A percentile compares a stretch with the other conserved stretches of the same genome.
Conservation (phyloP, 352 stramenopile species). For the Globisporangium rhizosaccharum region DNA sequence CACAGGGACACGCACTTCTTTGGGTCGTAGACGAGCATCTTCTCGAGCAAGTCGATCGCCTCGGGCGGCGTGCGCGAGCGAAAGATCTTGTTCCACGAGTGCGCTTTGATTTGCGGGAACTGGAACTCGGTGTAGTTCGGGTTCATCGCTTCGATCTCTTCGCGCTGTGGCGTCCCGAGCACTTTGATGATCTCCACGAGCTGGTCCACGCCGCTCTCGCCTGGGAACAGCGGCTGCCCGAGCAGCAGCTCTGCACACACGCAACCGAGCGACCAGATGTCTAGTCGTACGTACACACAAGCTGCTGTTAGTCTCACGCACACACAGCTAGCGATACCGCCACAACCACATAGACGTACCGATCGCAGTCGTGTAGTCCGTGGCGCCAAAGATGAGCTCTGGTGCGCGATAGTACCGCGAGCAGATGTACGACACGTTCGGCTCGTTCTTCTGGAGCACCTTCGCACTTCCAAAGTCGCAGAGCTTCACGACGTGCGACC, state of each 20-base stretch:
- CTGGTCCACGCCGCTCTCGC: constrained; percentile 98
- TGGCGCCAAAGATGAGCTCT: constrained; percentile 99
- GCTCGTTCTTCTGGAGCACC: constrained; percentile 95
- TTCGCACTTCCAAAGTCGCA: constrained; percentile 99
- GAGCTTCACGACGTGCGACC: constrained; percentile 97
- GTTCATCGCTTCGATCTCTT: constrained; percentile 99
- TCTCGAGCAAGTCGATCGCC: constrained; percentile 96
- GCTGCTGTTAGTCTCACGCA: not conserved
- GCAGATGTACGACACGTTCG: constrained; percentile 99
- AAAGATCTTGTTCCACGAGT: constrained; percentile 98
- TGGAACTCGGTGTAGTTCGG: constrained; percentile 99
- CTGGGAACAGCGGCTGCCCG: constrained; percentile 97
- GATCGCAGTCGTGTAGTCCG: constrained; percentile 99
- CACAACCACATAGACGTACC: constrained; percentile 25
- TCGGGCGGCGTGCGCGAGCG: constrained; percentile 93
- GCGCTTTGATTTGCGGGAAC: constrained; percentile 98
- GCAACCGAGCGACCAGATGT: constrained; percentile 96
- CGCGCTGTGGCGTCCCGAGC: constrained; percentile 95
- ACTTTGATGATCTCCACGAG: constrained; percentile 99
- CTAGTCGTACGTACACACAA: constrained; percentile 38
- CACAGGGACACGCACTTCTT: constrained; percentile 61
- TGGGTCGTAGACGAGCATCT: constrained; percentile 97
- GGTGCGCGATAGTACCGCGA: constrained; percentile 98
- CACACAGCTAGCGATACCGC: no score
- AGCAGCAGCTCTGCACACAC: constrained; percentile 98